These are phyloP conservation scores for Thyridium curvatum DNA, from an alignment of 2,329 filamentous ascomycete genomes.

Conservation along the genomic window DNA sequence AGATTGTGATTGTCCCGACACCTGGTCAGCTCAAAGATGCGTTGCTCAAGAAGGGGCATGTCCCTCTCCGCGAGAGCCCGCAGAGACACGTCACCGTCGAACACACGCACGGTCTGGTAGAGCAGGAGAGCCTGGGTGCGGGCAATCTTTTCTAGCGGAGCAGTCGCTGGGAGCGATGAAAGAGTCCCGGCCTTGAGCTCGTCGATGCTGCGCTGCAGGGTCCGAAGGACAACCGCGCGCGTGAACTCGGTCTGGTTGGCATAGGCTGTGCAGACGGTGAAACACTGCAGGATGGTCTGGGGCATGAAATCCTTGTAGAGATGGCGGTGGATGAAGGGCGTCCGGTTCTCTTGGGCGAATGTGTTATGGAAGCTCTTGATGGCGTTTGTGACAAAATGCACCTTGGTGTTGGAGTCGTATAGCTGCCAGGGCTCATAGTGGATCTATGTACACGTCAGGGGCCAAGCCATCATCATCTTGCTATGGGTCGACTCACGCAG, in stretches of 20 bases:
- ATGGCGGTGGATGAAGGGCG: conserved; percentile 20
- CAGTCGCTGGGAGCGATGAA: conserved; percentile 5
- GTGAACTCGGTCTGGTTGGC: conserved; percentile 18
- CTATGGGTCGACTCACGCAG: conserved; percentile 13
- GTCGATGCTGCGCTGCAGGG: conserved; percentile 14
- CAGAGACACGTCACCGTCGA: conserved; percentile 11
- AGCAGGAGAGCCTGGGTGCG: conserved; percentile 15
- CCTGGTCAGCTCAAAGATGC: too few relatives aligned
- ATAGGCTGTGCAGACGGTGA: conserved; percentile 21
- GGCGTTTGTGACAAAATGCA: conserved; percentile 16
- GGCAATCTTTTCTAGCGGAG: conserved; percentile 17
- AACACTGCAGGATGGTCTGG: conserved; percentile 21
- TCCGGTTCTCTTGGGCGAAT: conserved; percentile 17
- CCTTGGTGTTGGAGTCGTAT: conserved; percentile 17
- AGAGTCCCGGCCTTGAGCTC: conserved; percentile 10
- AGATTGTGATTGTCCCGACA: too few relatives aligned
- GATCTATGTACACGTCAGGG: conserved; percentile 3
- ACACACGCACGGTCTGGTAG: conserved; percentile 26
- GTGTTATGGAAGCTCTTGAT: conserved; percentile 17
- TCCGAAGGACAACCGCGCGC: conserved; percentile 18
- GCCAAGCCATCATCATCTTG: too few relatives aligned
- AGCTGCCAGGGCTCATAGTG: conserved; percentile 17
- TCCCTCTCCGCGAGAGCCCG: too few relatives aligned
- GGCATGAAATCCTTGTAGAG: conserved; percentile 19
- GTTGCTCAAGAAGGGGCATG: too few relatives aligned